Conservation (phyloP, 1,284 basidiomycete genomes). For the Leccinum proliferum region DNA sequence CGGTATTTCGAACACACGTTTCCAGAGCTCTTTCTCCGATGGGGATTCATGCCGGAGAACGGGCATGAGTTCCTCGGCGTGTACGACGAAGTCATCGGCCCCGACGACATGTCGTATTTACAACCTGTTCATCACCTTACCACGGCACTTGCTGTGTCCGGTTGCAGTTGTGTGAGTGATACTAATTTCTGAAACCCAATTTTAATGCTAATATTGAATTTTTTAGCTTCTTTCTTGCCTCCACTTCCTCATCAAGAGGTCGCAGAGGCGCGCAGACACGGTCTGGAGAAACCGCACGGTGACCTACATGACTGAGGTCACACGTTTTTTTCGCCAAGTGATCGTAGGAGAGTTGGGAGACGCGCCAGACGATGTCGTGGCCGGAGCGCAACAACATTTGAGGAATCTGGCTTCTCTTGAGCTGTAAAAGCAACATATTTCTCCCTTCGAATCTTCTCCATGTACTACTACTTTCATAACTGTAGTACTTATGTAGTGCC, state of each 20-base stretch:
- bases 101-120: not conserved
- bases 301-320: no score
- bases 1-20: not conserved
- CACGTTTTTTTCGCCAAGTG: no score
- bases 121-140: not conserved
- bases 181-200: not conserved
- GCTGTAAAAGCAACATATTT: no score
- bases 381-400: no score
- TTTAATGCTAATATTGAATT: not conserved
- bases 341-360: no score
- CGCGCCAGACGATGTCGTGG: no score
- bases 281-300: not conserved
- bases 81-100: not conserved
- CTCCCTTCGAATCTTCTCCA: no score
- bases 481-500: no score
- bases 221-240: not conserved
- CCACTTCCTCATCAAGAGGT: not conserved
- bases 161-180: not conserved
- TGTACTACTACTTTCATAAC: no score
- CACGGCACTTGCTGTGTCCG: not conserved
- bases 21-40: not conserved
- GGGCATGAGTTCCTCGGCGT: not conserved
- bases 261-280: not conserved
- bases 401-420: no score
- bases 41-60: not conserved